Evolutionary conservation across 2,329 filamentous ascomycete species (phyloP), one percentile per base, ranked within the genome.

Genomic region (Scedosporium dehoogii): DNA sequence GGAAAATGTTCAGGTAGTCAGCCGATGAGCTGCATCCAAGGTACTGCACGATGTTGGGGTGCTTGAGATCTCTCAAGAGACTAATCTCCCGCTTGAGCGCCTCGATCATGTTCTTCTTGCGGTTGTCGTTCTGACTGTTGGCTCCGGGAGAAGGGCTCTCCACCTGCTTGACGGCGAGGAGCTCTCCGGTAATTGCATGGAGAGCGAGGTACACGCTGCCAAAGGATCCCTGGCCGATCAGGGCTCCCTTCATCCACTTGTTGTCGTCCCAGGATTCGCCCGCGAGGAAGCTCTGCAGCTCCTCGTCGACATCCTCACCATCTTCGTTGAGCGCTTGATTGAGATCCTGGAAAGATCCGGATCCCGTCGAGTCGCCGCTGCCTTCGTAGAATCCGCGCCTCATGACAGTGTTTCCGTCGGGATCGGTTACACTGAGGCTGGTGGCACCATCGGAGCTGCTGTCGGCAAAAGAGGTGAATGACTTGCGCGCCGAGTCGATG

Each of bases 161-260:
- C 60, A 99, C 94, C 75, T 99, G 94, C 79, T 99, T 99, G 64
- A 99, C 94, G 23, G 94, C 94, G 79, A 99, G 91, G 53, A 99
- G 88, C 76, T 97, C 94, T 70, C 93, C 94, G 18, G 94, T 99
- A 62, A 99, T 89, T 59, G 94, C 91, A 73, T 99, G 94, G 38
- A 99, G 82, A 27, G 94, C 94, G 58, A 99, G 83, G 75, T 96
- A 99, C 61, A 99, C 94, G 68, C 88, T 92, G 70, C 94, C 94
- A 70, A 99, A 99, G 4, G 92, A 97, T 66, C 94, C 94, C 75
- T 97, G 92, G 38, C 94, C 94, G 67, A 99, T 99, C 66, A 97
- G 81, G 38, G 93, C 92, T 71, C 94, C 94, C 79, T 97, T 97
- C 92, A 99, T 97, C 90, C 96, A 99, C 74, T 96, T 96, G 78